Evolutionary conservation across 1,139 yeast genomes (phyloP).

Genomic region (Yamadazyma trypodendri): DNA sequence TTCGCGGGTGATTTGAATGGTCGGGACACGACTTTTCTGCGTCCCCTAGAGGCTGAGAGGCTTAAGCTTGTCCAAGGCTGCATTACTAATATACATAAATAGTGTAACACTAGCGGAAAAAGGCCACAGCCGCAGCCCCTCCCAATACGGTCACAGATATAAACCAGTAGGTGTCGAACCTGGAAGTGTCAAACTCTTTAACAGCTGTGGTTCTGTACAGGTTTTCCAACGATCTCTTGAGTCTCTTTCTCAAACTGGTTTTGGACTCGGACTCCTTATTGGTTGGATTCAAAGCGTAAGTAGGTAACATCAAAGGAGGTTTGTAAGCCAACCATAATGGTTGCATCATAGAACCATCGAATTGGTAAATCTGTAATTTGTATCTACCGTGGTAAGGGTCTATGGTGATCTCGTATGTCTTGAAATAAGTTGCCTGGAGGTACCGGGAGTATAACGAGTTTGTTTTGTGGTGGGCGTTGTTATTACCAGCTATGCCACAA

Average conservation of each 20-base stretch:
- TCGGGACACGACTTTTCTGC: neutral
- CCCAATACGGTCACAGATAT: slow-evolving; percentile 30
- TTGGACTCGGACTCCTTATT: slow-evolving; percentile 39
- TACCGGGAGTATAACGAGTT: slow-evolving; percentile 68
- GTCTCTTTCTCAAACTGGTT: slow-evolving; percentile 42
- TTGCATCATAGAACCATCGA: slow-evolving; percentile 80
- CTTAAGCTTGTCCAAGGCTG: neutral
- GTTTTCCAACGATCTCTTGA: slow-evolving; percentile 77
- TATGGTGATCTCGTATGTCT: slow-evolving; percentile 56
- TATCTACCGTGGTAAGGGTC: slow-evolving; percentile 84
- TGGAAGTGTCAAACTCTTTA: slow-evolving; percentile 39
- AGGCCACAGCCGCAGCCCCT: slow-evolving; percentile 22
- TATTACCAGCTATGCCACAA: slow-evolving; percentile 51
- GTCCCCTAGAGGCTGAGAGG: neutral
- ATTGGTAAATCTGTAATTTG: slow-evolving; percentile 70
- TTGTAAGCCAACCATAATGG: slow-evolving; percentile 88
- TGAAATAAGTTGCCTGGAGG: slow-evolving; percentile 61
- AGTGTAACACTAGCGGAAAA: slow-evolving; percentile 13
- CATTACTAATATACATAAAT: neutral
- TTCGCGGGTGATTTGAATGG: neutral
- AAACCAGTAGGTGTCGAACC: slow-evolving; percentile 49
- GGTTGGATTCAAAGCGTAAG: slow-evolving; percentile 86
- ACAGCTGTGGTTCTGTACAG: slow-evolving; percentile 76
- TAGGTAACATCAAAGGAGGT: slow-evolving; percentile 97
- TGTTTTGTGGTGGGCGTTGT: slow-evolving; percentile 17